Conservation (phyloP, 2,329 filamentous ascomycete species). For the Cordyceps javanica region DNA sequence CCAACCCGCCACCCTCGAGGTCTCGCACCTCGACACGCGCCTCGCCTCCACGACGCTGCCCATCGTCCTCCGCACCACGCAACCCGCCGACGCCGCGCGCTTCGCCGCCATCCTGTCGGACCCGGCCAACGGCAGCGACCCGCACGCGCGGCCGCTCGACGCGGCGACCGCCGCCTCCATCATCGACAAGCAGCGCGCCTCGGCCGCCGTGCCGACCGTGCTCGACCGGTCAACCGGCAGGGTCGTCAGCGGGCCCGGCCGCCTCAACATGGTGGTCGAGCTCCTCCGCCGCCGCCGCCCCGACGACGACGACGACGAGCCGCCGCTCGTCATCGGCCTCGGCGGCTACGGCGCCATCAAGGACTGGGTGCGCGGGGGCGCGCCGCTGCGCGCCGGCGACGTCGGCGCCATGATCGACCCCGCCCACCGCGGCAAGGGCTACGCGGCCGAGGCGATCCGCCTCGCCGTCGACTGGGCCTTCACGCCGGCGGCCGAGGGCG, state of each 20-base stretch:
- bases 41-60: constrained; percentile 20
- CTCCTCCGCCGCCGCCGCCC: constrained; percentile 4
- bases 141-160: constrained; percentile 15
- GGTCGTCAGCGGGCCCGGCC: constrained; percentile 19
- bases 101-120: constrained; percentile 22
- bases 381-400: constrained; percentile 20
- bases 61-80: constrained; percentile 21
- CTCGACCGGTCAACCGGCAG: constrained; percentile 7
- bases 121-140: constrained; percentile 16
- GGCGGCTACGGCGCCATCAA: constrained; percentile 25
- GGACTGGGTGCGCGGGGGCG: constrained; percentile 16
- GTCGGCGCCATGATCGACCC: constrained; percentile 23
- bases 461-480: constrained; percentile 24
- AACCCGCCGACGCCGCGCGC: constrained; percentile 17
- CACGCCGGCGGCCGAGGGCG: constrained; percentile 16
- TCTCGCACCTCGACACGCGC: constrained; percentile 19
- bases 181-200: constrained; percentile 20
- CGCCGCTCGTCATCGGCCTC: constrained; percentile 20
- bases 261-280: constrained; percentile 22
- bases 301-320: no score
- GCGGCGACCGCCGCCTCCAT: constrained; percentile 12
- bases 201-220: constrained; percentile 21
- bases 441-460: constrained; percentile 21
- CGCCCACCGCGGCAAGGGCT: constrained; percentile 19
- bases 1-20: constrained; percentile 8